Base-by-base conservation (phyloP, 2,329 filamentous ascomycete species). In the Mariannaea sp. region DNA sequence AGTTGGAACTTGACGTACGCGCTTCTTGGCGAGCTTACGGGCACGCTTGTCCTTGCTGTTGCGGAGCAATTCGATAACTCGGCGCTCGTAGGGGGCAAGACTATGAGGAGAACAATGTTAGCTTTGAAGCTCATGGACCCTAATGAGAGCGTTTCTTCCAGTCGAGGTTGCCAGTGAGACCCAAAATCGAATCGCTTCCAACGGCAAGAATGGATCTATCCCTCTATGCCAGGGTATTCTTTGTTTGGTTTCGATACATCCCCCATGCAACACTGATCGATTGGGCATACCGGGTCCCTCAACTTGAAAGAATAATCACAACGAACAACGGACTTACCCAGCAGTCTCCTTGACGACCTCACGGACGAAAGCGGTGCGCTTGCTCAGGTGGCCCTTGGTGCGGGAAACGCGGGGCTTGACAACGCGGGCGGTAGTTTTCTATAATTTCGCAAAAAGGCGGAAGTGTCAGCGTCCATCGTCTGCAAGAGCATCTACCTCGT, bases 1-100 rank as follows among this genome's bases (percentile, higher is more conserved):
- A 30, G 30, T 29, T 16, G 35, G 36, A 45, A 51, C 24, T 55
- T 29, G 56, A 85, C 88, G 68, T 85, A 93, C 89, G 79, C 93
- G 88, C 90, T 96, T 97, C 92, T 97, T 97, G 73, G 93, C 93
- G 74, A 97, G 90, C 88, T 97, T 97, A 71, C 93, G 87, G 73
- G 93, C 93, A 80, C 93, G 91, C 90, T 97, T 97, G 82, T 99
- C 94, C 84, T 96, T 95, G 83, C 85, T 88, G 89, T 99, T 99
- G 73, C 94, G 91, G 80, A 99, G 89, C 76, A 99, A 83, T 86
- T 99, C 94, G 76, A 99, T 96, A 70, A 99, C 90, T 75, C 94
- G 92, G 80, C 94, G 93, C 88, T 99, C 94, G 78, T 99, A 94
- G 73, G 90, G 90, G 69, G 90, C 90, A 69, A 94, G 89, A 74